Evolutionary conservation across 2,329 filamentous ascomycete genomes (phyloP), one percentile per base, ranked within the genome.

Genomic region (Alternaria atra): DNA sequence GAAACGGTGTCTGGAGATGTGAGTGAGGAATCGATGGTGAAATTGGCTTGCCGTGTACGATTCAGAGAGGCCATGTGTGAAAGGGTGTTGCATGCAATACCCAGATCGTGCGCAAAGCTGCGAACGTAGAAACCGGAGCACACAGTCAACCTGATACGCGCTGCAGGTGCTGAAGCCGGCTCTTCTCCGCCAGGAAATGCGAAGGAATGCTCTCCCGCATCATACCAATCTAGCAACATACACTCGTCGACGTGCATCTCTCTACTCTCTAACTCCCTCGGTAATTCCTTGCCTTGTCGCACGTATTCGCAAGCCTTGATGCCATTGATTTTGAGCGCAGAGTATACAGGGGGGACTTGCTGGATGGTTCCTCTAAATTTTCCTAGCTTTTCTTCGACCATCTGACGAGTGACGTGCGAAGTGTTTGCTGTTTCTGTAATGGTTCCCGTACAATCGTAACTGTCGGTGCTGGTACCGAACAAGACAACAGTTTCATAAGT

Each of bases 101-200:
- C 74, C 2, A 76, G 62, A 60, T 76, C 73, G 37, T 75, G 68
- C 25, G 71, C 73, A 29, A 76, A 76, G 58, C 74, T 76, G 8
- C 74, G 68, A 1, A 76, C 74, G 27, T 76, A 76, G 60, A 76
- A 76, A 0, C 74, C 74, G 10, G 73, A 75, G 30, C 60, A 70
- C 0, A 76, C 74, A 1, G 63, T 73, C 2, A 76, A 64, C 10
- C 60, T 53, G 3, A 75, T 66, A 12, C 60, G 63, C 3, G 51
- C 73, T 5, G 70, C 72, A 5, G 73, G 71, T 12, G 57, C 65
- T 30, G 54, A 29, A n/a, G 64, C 62, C 1, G 62, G 58, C 7
- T 27, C n/a, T 6, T 55, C 6, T 7, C 64, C 60, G 5, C 61
- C 63, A 2, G 64, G 66, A 32, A 60, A 66, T 9, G 39, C 30